Evolutionary conservation across 1,284 basidiomycete genomes (phyloP), one percentile per base, ranked within the genome.

Genomic region (Ustilago hordei): DNA sequence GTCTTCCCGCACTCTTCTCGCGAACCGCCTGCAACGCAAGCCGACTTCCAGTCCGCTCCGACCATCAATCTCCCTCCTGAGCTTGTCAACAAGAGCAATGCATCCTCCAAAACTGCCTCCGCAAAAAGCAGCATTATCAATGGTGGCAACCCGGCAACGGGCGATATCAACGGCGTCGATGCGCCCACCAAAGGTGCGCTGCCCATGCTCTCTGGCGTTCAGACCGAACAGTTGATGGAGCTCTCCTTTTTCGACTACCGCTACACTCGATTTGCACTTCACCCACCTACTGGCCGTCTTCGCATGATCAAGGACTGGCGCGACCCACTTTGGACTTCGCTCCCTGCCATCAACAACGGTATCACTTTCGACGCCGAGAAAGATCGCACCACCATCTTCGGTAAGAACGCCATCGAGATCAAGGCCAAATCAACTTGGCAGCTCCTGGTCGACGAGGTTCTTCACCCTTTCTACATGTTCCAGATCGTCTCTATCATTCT

Each of bases 401-500:
- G 94, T 4, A 87, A 88, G 35, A 99, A 99, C 84, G 88, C 92
- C 59, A 93, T 99, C 74, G 94, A 99, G 81, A 93, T 99, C 59
- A 91, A 93, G 80, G 93, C 91, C 15, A 98, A 97, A 87, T 92
- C 93, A 0, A 91, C 92, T 1, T 77, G 91, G n/a, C 89, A 91
- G 31, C 89, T 99, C 2, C 89, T 99, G 8, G 88, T 98, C 47
- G 95, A 99, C 81, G 97, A 72, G 60, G 71, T 80, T 56, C 71
- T 76, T 52, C 69, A 69, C 52, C 69, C 62, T n/a, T 65, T 72
- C 59, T 77, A 73, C 79, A 93, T 99, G 64, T 99, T 99, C 86
- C 97, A 99, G 89, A 92, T 99, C 78, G 95, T 95, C 55, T 97
- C 95, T 73, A 93, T 99, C 79, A 88, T 94, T 31, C 88, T 99